Percentiles rank a stretch among this genome's conserved stretches.
Evolutionary conservation across 169 alveolate genomes (phyloP).

Genomic region (Plasmodium blacklocki): DNA sequence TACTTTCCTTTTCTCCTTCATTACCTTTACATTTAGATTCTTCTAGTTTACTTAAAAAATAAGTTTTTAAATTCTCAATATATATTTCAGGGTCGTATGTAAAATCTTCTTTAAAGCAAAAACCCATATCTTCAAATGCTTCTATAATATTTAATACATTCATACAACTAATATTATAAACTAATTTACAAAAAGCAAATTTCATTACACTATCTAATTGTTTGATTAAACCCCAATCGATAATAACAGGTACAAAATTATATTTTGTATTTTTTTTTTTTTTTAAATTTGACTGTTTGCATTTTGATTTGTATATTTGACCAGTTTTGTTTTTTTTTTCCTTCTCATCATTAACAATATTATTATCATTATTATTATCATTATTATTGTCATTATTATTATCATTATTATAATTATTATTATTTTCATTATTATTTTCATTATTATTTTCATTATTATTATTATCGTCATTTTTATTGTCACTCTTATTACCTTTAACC

Average conservation of each 20-base stretch:
- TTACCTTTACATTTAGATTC: slow-evolving; percentile 36
- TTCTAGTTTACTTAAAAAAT: slow-evolving; percentile 79
- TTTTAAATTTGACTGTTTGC: not conserved
- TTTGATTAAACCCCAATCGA: slow-evolving; percentile 90
- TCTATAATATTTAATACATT: slow-evolving; percentile 88
- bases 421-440: too few relatives aligned
- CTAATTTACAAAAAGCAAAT: slow-evolving; percentile 87
- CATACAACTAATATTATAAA: slow-evolving; percentile 85
- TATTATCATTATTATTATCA: too few relatives aligned
- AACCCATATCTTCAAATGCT: slow-evolving; percentile 91
- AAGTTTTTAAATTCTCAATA: slow-evolving; percentile 86
- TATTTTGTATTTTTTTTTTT: not conserved
- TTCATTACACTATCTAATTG: slow-evolving; percentile 82
- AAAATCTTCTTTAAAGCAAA: slow-evolving; percentile 81
- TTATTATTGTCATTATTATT: too few relatives aligned
- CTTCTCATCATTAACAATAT: too few relatives aligned
- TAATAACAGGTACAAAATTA: slow-evolving; percentile 81
- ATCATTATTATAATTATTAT: too few relatives aligned
- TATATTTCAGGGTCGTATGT: slow-evolving; percentile 88
- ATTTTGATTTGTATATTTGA: too few relatives aligned
- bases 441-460: too few relatives aligned
- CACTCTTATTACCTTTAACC: too few relatives aligned
- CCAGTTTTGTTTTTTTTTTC: too few relatives aligned
- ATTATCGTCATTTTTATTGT: too few relatives aligned
- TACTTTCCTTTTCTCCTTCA: slow-evolving; percentile 21